phyloP scores from a whole-genome alignment of 202 grass and related monocot species.

The Eragrostis tef region DNA sequence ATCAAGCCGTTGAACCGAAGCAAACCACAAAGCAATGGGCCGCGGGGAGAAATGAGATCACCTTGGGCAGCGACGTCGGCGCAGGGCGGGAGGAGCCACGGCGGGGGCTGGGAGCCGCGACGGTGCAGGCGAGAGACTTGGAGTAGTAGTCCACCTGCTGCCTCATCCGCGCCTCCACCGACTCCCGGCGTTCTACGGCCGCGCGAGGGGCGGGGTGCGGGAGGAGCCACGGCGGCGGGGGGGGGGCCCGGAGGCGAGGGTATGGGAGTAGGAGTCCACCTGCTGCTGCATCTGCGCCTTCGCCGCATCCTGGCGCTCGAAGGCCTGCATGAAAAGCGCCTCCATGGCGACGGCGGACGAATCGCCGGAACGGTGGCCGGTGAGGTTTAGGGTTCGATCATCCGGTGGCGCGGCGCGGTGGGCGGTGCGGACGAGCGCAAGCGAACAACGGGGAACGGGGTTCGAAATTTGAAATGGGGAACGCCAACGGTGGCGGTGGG shows the following conservation, averaged over 20 bases:
- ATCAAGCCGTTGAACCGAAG: not conserved
- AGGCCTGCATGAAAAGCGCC: conserved; percentile 63
- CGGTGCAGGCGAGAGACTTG: not conserved
- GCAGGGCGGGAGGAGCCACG: not conserved
- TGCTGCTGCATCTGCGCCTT: conserved; percentile 61
- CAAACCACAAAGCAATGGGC: not conserved
- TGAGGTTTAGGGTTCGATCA: conserved; percentile 32
- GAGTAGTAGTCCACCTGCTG: not conserved
- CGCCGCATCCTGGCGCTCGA: conserved; percentile 58
- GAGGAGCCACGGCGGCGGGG: conserved; percentile 58
- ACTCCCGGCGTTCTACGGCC: not conserved
- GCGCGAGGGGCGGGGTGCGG: not conserved
- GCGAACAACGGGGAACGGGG: no score
- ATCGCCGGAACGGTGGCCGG: not conserved
- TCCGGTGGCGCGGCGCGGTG: not conserved
- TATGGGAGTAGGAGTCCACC: conserved; percentile 54
- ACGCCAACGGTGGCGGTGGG: not conserved
- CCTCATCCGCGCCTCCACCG: not conserved
- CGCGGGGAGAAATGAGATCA: not conserved
- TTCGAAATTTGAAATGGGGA: conserved; percentile 26
- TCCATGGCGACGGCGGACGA: conserved; percentile 48
- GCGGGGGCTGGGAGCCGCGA: not conserved
- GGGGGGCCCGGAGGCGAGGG: conserved; percentile 48
- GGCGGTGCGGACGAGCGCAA: not conserved
- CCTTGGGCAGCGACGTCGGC: not conserved